Evolutionary conservation across 2,329 filamentous ascomycete species (phyloP).

Genomic region (Emergomyces pasteurianus): DNA sequence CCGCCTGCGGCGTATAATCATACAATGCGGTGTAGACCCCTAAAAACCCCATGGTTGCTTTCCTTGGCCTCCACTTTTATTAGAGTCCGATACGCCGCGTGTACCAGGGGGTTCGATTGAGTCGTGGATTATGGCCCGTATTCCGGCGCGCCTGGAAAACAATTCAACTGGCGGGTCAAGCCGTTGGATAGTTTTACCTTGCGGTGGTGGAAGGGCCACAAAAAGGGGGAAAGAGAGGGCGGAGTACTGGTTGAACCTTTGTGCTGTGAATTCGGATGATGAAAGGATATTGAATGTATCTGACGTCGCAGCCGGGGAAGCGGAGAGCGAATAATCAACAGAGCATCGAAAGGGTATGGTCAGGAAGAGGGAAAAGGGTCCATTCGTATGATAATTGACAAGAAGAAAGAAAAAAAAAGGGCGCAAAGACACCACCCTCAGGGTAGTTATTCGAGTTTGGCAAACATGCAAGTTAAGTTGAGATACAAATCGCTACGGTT

Average conservation of each 20-base stretch:
- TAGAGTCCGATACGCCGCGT: neutral
- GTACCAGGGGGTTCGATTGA: neutral
- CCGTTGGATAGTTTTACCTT: neutral
- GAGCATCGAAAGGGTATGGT: neutral
- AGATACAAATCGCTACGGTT: neutral
- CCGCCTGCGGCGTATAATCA: constrained; percentile 79
- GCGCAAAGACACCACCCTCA: neutral
- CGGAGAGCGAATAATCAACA: neutral
- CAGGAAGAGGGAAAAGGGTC: constrained; percentile 4
- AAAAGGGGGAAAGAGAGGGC: neutral
- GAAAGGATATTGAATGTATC: neutral
- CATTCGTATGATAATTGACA: neutral
- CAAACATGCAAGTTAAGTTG: neutral
- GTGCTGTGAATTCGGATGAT: neutral
- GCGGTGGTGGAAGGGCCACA: neutral
- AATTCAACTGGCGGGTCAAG: neutral
- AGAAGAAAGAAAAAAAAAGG: constrained; percentile 1
- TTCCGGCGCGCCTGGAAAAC: neutral
- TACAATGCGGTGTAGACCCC: constrained; percentile 85
- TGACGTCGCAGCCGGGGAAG: neutral
- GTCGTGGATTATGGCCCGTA: neutral
- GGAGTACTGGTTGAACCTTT: neutral
- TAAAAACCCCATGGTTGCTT: constrained; percentile 65
- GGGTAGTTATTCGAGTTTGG: constrained; percentile 1
- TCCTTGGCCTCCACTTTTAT: constrained; percentile 4